phyloP scores from a whole-genome alignment of 345 rosid species.

The Triadica sebifera region DNA sequence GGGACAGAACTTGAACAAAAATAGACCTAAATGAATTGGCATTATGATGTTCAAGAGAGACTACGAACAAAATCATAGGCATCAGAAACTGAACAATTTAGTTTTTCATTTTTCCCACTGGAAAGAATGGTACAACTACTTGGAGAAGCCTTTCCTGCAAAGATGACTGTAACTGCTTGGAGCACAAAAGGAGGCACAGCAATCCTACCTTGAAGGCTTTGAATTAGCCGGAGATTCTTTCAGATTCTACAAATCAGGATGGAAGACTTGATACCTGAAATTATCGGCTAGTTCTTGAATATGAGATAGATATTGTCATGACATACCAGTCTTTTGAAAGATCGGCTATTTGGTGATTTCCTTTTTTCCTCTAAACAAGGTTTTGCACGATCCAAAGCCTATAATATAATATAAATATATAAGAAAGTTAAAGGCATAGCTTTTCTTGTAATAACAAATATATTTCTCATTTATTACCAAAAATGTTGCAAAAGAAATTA shows the following conservation, averaged over 20 bases:
- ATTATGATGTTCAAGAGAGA: not conserved
- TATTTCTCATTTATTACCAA: not conserved
- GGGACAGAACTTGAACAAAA: too few species aligned
- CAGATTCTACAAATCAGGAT: slow-evolving; percentile 18
- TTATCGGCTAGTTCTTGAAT: not conserved
- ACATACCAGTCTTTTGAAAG: slow-evolving; percentile 39
- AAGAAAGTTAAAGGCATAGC: not conserved
- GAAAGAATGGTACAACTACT: not conserved
- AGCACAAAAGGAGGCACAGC: not conserved
- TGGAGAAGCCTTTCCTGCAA: not conserved
- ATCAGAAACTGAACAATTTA: not conserved
- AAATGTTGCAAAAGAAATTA: not conserved
- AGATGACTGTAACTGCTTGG: not conserved
- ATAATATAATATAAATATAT: not conserved
- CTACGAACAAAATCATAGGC: not conserved
- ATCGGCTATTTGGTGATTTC: slow-evolving; percentile 29
- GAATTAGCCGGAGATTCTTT: slow-evolving; percentile 26
- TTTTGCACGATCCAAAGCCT: slow-evolving; percentile 41
- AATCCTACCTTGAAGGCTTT: slow-evolving; percentile 16
- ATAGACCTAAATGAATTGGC: too few species aligned
- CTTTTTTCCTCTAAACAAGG: slow-evolving; percentile 25
- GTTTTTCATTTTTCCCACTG: not conserved
- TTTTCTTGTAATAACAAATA: not conserved
- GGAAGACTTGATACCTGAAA: not conserved
- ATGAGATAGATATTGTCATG: not conserved